Conservation (phyloP, 1,284 basidiomycete species). For the Athelia psychrophila region DNA sequence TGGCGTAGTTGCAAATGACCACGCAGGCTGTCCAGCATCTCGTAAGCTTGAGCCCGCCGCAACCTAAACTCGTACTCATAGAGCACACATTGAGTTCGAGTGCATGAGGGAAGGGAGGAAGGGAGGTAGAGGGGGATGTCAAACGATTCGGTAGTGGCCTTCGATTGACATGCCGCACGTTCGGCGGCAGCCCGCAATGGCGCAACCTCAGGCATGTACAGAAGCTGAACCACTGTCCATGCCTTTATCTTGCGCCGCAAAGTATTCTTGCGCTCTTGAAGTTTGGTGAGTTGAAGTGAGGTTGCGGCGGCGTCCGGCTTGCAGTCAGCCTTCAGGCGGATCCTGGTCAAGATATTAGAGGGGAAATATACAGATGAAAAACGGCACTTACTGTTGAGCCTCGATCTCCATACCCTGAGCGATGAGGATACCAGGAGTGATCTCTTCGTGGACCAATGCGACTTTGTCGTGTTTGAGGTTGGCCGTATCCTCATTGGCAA, state of each 20-base stretch:
- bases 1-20: neutral
- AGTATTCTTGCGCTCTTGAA: neutral
- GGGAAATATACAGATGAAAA: too few species aligned
- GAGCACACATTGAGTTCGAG: too few species aligned
- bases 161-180: neutral
- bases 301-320: neutral
- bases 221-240: slow-evolving; percentile 4
- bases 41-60: neutral
- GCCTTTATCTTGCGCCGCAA: slow-evolving; percentile 1
- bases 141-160: too few species aligned
- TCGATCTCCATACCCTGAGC: neutral
- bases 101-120: neutral
- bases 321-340: slow-evolving; percentile 5
- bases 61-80: neutral
- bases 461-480: neutral
- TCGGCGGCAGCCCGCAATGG: neutral
- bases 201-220: slow-evolving; percentile 7
- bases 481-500: neutral
- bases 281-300: slow-evolving; percentile 3
- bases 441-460: neutral
- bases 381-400: neutral
- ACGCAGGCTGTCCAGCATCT: neutral
- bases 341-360: slow-evolving; percentile 5
- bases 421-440: neutral
- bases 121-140: neutral